Conservation (phyloP, 192 early-diverging fungal genomes). For the Paraglomus occultum region DNA sequence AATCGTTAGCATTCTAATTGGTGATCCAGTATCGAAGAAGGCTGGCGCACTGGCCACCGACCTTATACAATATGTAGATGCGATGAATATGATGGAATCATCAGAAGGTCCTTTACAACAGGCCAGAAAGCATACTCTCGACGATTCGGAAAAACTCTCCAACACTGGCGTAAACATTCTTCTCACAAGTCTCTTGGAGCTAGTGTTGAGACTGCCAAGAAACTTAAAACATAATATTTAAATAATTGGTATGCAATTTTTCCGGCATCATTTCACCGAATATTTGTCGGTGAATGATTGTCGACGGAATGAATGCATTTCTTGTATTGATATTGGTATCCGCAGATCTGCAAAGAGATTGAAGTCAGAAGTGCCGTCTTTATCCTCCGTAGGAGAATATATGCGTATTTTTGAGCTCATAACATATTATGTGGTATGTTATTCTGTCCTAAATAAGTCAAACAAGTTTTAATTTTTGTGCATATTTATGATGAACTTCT, state of each 20-base stretch:
- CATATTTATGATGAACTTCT: too few species aligned
- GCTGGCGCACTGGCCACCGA: conserved; percentile 21
- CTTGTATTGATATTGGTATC: too few species aligned
- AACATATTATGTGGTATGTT: conserved; percentile 16
- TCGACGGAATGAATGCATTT: too few species aligned
- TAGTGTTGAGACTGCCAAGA: conserved; percentile 20
- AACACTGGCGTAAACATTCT: conserved; percentile 23
- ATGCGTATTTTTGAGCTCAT: conserved; percentile 24
- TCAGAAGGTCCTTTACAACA: conserved; percentile 19
- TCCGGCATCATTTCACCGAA: too few species aligned
- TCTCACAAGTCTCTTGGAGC: conserved; percentile 14
- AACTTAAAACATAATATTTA: conserved; percentile 26
- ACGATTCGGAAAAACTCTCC: conserved; percentile 14
- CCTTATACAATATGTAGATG: conserved; percentile 22
- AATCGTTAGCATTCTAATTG: conserved; percentile 11
- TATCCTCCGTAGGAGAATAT: conserved; percentile 22
- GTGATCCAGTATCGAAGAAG: conserved; percentile 15
- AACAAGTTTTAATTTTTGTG: too few species aligned
- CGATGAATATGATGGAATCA: conserved; percentile 17
- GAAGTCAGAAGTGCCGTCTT: conserved; percentile 26
- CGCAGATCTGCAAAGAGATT: conserved; percentile 21
- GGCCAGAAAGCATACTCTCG: conserved; percentile 15
- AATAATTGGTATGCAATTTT: conserved; percentile 27
- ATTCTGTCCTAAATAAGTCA: too few species aligned
- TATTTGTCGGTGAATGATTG: too few species aligned